phyloP scores from a whole-genome alignment of 805 yeast genomes.

The Barnettozyma vustinii region DNA sequence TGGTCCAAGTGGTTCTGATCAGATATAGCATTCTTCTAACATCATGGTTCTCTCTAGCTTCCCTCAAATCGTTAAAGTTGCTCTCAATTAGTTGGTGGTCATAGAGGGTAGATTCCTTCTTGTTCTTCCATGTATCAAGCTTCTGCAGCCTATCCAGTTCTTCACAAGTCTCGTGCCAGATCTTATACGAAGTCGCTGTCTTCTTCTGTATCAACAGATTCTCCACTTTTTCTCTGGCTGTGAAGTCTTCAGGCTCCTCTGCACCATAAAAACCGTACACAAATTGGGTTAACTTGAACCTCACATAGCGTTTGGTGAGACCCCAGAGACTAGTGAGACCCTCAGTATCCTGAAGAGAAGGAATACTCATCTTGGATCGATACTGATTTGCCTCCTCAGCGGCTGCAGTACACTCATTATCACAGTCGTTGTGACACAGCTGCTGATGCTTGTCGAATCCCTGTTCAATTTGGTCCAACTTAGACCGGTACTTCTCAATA shows the following conservation, averaged over 20 bases:
- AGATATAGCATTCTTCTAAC: slow-evolving; percentile 59
- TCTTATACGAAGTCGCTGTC: slow-evolving; percentile 45
- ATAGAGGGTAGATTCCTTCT: slow-evolving; percentile 57
- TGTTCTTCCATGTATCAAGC: slow-evolving; percentile 67
- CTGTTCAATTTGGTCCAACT: slow-evolving; percentile 8
- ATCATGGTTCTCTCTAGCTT: slow-evolving; percentile 55
- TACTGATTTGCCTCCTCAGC: not conserved
- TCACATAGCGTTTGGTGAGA: slow-evolving; percentile 6
- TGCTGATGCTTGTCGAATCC: slow-evolving; percentile 3
- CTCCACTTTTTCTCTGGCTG: slow-evolving; percentile 32
- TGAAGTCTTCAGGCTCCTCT: slow-evolving; percentile 12
- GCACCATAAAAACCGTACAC: slow-evolving; percentile 7
- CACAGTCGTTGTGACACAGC: not conserved
- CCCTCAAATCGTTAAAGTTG: slow-evolving; percentile 49
- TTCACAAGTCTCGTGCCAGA: slow-evolving; percentile 64
- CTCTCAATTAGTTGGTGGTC: slow-evolving; percentile 59
- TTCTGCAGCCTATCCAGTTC: slow-evolving; percentile 61
- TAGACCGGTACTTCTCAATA: slow-evolving; percentile 13
- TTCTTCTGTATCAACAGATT: slow-evolving; percentile 38
- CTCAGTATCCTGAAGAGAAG: not conserved
- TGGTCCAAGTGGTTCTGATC: slow-evolving; percentile 76
- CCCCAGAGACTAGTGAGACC: slow-evolving; percentile 4
- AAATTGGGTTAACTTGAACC: not conserved
- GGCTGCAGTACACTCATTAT: not conserved
- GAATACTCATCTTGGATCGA: not conserved